Base-by-base conservation (phyloP, 768 basidiomycete genomes). In the Kwoniella europaea region DNA sequence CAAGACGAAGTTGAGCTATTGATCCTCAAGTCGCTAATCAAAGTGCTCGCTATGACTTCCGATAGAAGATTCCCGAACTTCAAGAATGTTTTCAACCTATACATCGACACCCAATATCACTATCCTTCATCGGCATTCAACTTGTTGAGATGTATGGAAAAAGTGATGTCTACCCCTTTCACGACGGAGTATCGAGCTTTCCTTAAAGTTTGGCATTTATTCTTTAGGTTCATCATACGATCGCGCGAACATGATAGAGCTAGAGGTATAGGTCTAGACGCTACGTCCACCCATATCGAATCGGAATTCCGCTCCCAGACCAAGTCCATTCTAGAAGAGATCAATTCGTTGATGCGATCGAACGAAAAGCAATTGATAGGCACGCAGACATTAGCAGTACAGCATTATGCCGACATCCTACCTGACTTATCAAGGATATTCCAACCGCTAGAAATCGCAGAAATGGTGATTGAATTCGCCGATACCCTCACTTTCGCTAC, bases 1-100 rank as follows among this genome's bases (percentile, higher is more conserved):
- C 74, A 77, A 6, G 90, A 90, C 22, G 91, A 93, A 75, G 88
- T 96, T 84, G 93, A 97, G 75, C 87, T 89, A 68, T 86, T 92
- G 50, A 92, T 95, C 10, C 97, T 98, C 86, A 91, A 92, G 75
- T 91, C 92, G 1, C 88, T 98, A 15, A 91, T 98, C 64, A 92
- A 90, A 4, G 91, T 98, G 13, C 90, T 98, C 12, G 91, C 92
- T 4, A 94, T 98, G 71, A 90, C 94, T 13, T 91, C 93, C 76
- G 96, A 98, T 83, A 88, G 96, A 41, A 89, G 96, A 29, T 98
- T 98, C 87, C 91, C 90, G 83, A 94, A 96, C 83, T 98, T 98
- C 86, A 90, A 92, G 75, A 91, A 93, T 2, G 94, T 96, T 4
- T 86, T 98, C 70, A 93, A 97, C 77, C 90, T 93, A 24, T 98